Base-by-base conservation (phyloP, 2,329 filamentous ascomycete genomes). In the Zymoseptoria crescenta region DNA sequence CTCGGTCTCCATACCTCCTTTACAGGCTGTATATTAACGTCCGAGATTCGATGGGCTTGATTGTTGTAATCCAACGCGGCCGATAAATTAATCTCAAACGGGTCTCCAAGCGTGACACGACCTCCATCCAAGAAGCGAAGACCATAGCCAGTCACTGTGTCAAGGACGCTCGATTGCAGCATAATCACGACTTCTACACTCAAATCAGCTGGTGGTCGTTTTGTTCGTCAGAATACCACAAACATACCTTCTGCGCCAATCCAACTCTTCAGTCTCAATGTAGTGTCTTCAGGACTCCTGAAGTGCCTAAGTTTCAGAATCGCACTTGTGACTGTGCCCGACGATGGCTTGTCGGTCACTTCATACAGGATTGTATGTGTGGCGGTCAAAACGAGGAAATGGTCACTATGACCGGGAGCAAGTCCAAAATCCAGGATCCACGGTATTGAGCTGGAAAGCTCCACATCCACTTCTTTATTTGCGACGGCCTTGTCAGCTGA, bases 351-450 rank as follows among this genome's bases (percentile, higher is more conserved):
- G 3, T 19, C 24, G 20, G 4, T 24, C 61, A 64, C 54, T 48
- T 71, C 66, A 41, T 69, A 69, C 20, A 72, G 77, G 35, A 80
- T 73, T 0, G 87, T 57, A 28, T 74, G 74, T 0, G 75, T 75
- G 10, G 77, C 79, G 1, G 85, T 89, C 51, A 89, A 73, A 8
- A 88, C 73, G 58, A 85, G 82, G 1, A 84, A 66, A n/a, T 82
- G 78, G 27, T 76, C 74, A 4, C 75, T 72, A 56, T 79, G 74
- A 2, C 71, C 67, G 0, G 79, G 77, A 59, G 81, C 81, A 8
- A 72, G 65, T 62, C 78, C 77, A 1, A 85, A 67, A 66, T 87
- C 81, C 59, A 90, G 69, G 53, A 90, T 81, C 79, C 80, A 79
- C 59, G 76, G 68, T 3, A 65, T 49, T 0, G 70, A 69, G 8